Percentiles rank a stretch among this genome's conserved stretches.
phyloP scores from a whole-genome alignment of 345 rosid genomes.

The Zanthoxylum bungeanum region DNA sequence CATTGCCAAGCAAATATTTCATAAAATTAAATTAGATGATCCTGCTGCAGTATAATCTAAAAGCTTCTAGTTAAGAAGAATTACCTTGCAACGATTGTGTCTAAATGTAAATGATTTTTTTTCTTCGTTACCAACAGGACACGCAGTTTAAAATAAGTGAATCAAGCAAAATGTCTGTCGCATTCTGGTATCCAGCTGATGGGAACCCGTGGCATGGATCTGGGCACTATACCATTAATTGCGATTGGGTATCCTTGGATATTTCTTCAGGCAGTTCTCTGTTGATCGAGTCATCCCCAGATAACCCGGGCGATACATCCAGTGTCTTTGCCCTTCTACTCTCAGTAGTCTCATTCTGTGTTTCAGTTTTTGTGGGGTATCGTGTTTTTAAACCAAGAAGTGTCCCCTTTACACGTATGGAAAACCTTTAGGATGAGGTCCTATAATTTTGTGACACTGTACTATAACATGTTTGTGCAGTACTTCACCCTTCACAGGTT shows the following conservation, averaged over 20 bases:
- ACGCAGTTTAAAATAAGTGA: constrained; percentile 75
- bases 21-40: background rate
- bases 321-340: constrained; percentile 62
- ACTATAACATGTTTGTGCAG: constrained; percentile 22
- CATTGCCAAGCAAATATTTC: background rate
- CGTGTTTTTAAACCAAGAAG: constrained; percentile 31
- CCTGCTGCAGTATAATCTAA: background rate
- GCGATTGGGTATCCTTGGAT: constrained; percentile 80
- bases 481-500: constrained; percentile 17
- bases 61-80: constrained; percentile 7
- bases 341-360: constrained; percentile 52
- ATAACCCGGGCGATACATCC: constrained; percentile 41
- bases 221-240: constrained; percentile 73
- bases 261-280: constrained; percentile 41
- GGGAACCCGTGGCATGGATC: constrained; percentile 85
- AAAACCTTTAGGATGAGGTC: constrained; percentile 31
- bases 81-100: constrained; percentile 24
- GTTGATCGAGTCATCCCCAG: constrained; percentile 27
- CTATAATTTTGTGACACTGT: constrained; percentile 18
- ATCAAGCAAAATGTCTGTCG: constrained; percentile 71
- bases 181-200: constrained; percentile 90
- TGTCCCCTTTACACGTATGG: constrained; percentile 44
- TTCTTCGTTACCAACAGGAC: constrained; percentile 58
- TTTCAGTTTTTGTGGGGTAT: constrained; percentile 67
- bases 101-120: background rate